Base-by-base conservation (phyloP, 1,284 basidiomycete species). In the Sporisorium sorghi region DNA sequence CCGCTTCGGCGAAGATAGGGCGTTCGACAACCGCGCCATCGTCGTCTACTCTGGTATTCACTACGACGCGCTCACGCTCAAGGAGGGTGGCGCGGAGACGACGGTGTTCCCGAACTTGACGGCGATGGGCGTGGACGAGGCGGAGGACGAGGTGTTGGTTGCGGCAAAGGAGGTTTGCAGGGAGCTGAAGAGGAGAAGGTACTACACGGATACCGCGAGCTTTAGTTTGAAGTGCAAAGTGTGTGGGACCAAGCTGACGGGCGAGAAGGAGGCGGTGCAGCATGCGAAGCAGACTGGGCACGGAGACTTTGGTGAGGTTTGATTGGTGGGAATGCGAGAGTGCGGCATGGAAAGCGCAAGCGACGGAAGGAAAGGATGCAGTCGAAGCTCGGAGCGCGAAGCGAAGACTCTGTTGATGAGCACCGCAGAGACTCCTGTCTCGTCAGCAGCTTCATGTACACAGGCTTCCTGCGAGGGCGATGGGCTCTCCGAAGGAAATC, bases 1-100 rank as follows among this genome's bases (percentile, higher is more conserved):
- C 43, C 48, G 64, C 1, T 80, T 78, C 28, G 78, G 78, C 4
- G 73, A 80, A 47, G 78, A 70, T 17, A 47, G 33, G 37, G 58
- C 44, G 11, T 76, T 49, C 42, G 53, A 59, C 7, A 70, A 72
- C 23, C 42, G 67, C 2, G 73, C 52, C 1, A 55, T 73, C 4
- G 55, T 80, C 12, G 56, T 77, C 21, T 78, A 80, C 44, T 71
- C 65, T 5, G 78, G 78, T 8, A 80, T 80, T 19, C 78, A 80
- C 53, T 80, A 80, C 71, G 78, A 80, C 28, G 70, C 69, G 6
- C n/a, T 78, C n/a, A 55, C 63, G 1, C 60, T 76, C n/a, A 44
- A 54, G 5, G 54, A 59, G 12, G 49, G 21, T 5, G 33, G 52
- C 7, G 55, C 57, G 14, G 64, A 49, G 51, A 71, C 70, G 21